Percentiles rank a stretch among this genome's conserved stretches.
Conservation (phyloP, 345 rosid genomes). For the Heritiera littoralis region DNA sequence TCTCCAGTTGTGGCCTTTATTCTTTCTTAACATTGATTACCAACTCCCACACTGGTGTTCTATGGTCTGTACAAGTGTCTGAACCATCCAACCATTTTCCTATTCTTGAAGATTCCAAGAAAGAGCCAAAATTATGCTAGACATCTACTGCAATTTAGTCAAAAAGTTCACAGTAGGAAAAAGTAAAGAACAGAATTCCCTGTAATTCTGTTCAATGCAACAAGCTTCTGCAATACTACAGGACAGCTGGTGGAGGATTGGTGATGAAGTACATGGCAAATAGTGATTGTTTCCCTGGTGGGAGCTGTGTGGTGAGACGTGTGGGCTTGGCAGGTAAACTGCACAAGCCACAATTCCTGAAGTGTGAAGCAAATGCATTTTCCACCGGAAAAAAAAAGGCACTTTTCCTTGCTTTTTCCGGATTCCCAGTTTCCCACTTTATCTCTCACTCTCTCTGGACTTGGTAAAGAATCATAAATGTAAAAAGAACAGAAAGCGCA, state of each 20-base stretch:
- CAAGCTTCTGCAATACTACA: background rate
- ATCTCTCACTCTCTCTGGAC: background rate
- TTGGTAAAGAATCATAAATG: background rate
- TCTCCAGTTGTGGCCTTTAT: background rate
- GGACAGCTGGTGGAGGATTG: conserved; percentile 13
- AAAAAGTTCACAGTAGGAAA: background rate
- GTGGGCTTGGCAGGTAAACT: background rate
- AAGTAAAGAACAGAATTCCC: background rate
- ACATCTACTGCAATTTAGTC: background rate
- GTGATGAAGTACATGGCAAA: background rate
- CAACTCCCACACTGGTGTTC: background rate
- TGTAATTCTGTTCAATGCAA: background rate
- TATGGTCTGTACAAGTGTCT: background rate
- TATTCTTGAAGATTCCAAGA: background rate
- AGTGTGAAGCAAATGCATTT: background rate
- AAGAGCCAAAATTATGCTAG: background rate
- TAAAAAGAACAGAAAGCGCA: background rate
- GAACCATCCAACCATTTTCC: background rate
- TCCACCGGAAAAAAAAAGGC: background rate
- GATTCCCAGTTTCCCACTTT: background rate
- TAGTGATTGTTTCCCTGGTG: background rate
- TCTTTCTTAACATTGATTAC: background rate
- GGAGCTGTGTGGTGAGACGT: background rate
- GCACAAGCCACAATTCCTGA: background rate
- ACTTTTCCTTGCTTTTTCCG: background rate